phyloP scores from a whole-genome alignment of 257 asterid species.

The Dorcoceras hygrometricum region DNA sequence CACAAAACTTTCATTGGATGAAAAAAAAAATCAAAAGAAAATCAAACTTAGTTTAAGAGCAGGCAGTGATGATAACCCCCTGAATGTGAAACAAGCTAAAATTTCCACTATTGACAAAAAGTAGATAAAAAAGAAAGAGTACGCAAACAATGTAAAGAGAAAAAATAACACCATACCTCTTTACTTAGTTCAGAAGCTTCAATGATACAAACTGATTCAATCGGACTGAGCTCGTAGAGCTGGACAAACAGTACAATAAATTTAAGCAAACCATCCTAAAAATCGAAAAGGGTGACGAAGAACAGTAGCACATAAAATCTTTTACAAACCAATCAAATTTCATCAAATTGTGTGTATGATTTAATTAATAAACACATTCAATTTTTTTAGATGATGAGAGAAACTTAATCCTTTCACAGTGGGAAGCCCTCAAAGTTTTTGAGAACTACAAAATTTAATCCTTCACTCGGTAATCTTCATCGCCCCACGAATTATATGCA shows the following conservation, averaged over 20 bases:
- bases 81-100: background rate
- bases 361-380: background rate
- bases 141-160: background rate
- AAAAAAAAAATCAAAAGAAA: no score
- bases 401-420: background rate
- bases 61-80: background rate
- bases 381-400: background rate
- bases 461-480: no score
- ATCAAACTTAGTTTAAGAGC: background rate
- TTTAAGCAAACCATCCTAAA: constrained; percentile 22
- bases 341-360: background rate
- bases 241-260: constrained; percentile 33
- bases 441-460: no score
- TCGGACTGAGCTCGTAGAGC: constrained; percentile 78
- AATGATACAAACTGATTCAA: constrained; percentile 62
- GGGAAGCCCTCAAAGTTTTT: background rate
- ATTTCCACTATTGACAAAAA: background rate
- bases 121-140: no score
- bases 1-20: background rate
- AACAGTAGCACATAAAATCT: background rate
- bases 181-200: constrained; percentile 59
- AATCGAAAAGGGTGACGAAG: background rate
- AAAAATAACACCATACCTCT: constrained; percentile 51
- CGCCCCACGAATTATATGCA: no score
- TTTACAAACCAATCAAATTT: background rate